phyloP scores from a whole-genome alignment of 768 basidiomycete species.

The Trametes gibbosa region DNA sequence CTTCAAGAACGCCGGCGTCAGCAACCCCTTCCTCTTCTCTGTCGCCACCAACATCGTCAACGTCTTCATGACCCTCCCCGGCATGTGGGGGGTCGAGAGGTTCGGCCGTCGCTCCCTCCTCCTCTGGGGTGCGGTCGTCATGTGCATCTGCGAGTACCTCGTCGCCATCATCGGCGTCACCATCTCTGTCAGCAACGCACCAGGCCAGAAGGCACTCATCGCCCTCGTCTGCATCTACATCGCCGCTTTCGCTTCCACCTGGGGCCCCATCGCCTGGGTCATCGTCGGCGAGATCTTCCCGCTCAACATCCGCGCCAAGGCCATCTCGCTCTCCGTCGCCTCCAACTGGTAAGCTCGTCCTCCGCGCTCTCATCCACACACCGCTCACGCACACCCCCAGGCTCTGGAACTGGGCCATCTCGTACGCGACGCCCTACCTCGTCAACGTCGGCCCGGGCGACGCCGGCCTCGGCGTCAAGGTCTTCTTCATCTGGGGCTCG shows the following conservation, averaged over 20 bases:
- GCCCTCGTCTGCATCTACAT: constrained; percentile 49
- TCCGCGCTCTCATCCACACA: too few species aligned
- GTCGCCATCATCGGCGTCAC: constrained; percentile 60
- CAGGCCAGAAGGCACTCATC: constrained; percentile 58
- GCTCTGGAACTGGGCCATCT: constrained; percentile 72
- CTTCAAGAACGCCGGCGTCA: constrained; percentile 40
- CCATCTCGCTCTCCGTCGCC: constrained; percentile 66
- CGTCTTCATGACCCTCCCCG: constrained; percentile 70
- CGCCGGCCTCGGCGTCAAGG: constrained; percentile 62
- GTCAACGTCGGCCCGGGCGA: constrained; percentile 44
- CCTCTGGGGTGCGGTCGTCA: constrained; percentile 71
- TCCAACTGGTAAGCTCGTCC: constrained; percentile 49
- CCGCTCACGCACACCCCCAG: background rate
- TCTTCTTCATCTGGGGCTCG: constrained; percentile 84
- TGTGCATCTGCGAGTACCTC: constrained; percentile 81
- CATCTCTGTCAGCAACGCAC: constrained; percentile 37
- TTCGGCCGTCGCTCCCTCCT: constrained; percentile 78
- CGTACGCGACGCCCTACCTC: constrained; percentile 49
- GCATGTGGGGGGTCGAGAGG: constrained; percentile 74
- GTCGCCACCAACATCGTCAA: constrained; percentile 73
- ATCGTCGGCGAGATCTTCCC: constrained; percentile 77
- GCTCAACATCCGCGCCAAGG: constrained; percentile 74
- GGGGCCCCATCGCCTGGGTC: constrained; percentile 67
- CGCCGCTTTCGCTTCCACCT: constrained; percentile 43
- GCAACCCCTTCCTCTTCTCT: constrained; percentile 48